Base-by-base conservation (phyloP, 1,284 basidiomycete species). In the Cutaneotrichosporon sp. region DNA sequence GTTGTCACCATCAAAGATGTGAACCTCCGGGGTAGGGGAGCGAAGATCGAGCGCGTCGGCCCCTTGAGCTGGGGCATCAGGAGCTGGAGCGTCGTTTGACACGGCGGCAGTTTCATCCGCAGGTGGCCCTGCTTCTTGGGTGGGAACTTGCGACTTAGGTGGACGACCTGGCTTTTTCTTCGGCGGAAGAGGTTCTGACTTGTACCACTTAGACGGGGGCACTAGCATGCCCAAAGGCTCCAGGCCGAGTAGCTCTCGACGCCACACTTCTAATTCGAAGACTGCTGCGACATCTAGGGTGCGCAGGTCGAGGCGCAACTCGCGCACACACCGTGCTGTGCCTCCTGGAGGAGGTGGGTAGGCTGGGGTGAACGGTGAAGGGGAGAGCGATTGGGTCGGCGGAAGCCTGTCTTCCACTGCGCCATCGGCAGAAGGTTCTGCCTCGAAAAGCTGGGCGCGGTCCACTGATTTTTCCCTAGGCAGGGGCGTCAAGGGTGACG, bases 221-320 rank as follows among this genome's bases (percentile, higher is more conserved):
- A 50, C 49, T n/a, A 58, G 50, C 51, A 62, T 52, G 29, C 55
- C 58, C 19, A 67, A 49, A 17, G 59, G 61, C 17, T 55, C 53
- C 11, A 71, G 41, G 7, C 59, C 60, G 10, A 71, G 47, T 1
- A 56, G 39, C 41, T 67, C 57, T 14, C 70, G 56, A 14, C 70
- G 58, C 70, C 70, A 72, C 9, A 52, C 54, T 44, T 72, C 70
- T 12, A 72, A 58, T 1, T 61, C 57, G 46, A 68, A 68, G 16
- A 72, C 57, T 3, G 68, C 67, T 0, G 64, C 63, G 0, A 67
- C 59, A 39, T 70, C 66, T 9, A 72, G 60, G 0, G 66, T 64
- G 16, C 68, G 61, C 0, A 72, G 46, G 44, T 72, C 68, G 14
- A 72, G 52, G 3, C 67, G 62, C 10, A 72, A 55, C 51, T 70